phyloP scores from a whole-genome alignment of 1,284 basidiomycete species.

The Vanrija humicola region DNA sequence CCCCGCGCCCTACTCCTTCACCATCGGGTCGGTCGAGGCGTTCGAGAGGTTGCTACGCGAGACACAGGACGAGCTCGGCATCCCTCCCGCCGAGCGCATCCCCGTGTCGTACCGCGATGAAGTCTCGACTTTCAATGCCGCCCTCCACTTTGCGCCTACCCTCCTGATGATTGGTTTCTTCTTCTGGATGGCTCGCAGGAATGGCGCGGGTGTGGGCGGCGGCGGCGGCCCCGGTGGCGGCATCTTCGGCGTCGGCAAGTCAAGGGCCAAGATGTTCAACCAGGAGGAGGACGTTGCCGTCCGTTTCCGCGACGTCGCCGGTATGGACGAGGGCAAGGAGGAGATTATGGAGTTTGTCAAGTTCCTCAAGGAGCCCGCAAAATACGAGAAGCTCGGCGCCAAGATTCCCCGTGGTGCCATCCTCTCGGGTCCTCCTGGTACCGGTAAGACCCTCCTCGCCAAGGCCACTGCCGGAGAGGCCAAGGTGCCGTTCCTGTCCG shows the following conservation, averaged over 20 bases:
- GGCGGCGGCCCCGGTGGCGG: constrained; percentile 62
- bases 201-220: constrained; percentile 57
- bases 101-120: constrained; percentile 97
- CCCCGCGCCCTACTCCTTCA: constrained; percentile 73
- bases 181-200: constrained; percentile 81
- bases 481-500: constrained; percentile 93
- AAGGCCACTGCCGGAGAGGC: constrained; percentile 99
- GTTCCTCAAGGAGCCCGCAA: constrained; percentile 92
- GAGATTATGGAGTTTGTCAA: constrained; percentile 99
- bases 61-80: constrained; percentile 86
- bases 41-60: constrained; percentile 94
- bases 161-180: constrained; percentile 85
- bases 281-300: constrained; percentile 92
- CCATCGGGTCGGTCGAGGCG: constrained; percentile 94
- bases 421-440: constrained; percentile 95
- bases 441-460: constrained; percentile 95
- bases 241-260: constrained; percentile 97
- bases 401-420: constrained; percentile 99
- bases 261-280: constrained; percentile 92
- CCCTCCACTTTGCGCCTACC: constrained; percentile 91
- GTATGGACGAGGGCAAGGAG: constrained; percentile 99
- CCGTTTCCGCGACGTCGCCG: constrained; percentile 93
- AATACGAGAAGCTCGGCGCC: constrained; percentile 93
- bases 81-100: constrained; percentile 87
- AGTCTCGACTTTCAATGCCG: constrained; percentile 74